Base-by-base conservation (phyloP, 176 grass and related monocot species). In the Cocos nucifera region DNA sequence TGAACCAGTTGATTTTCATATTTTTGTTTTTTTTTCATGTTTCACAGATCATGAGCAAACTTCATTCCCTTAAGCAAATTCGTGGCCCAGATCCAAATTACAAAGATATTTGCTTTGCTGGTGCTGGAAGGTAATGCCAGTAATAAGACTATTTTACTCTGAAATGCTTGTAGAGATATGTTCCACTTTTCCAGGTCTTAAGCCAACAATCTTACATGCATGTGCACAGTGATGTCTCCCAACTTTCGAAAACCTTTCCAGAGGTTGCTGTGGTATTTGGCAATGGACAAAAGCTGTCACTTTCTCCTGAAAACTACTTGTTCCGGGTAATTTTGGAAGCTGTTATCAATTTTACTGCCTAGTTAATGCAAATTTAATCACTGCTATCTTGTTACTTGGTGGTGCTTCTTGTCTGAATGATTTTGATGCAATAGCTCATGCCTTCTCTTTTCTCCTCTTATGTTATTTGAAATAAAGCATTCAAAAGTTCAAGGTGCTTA, bases 221-320 rank as follows among this genome's bases (percentile, higher is more conserved):
- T 19, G 51, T 74, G 73, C 61, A 5, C 69, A 99, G 94, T 78
- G 81, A 89, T 1, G 71, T 83, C 57, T 89, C 76, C 30, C 27
- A 79, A 75, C 76, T 99, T 26, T 86, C 77, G 19, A 86, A 86
- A 22, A 64, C 63, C 69, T 93, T 99, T 75, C 94, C 94, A 29
- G 35, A 74, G 69, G 94, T 99, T 74, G 94, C 86, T 57, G 83
- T 99, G 94, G 82, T 93, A 64, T 99, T 99, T 89, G 85, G 79
- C 75, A 89, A 93, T 83, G 84, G 94, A 81, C 78, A 89, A 77
- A 99, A 89, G 76, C 79, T 99, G 50, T 80, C 80, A 50, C 84
- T 99, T 69, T 78, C 94, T 71, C 94, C 94, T 73, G 94, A 99
- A 83, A 99, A 99, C 75, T 99, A 93, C 77, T 84, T 99, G 64